Evolutionary conservation across 2,329 filamentous ascomycete genomes (phyloP), one percentile per base, ranked within the genome.

Genomic region (Neofusicoccum sp.): DNA sequence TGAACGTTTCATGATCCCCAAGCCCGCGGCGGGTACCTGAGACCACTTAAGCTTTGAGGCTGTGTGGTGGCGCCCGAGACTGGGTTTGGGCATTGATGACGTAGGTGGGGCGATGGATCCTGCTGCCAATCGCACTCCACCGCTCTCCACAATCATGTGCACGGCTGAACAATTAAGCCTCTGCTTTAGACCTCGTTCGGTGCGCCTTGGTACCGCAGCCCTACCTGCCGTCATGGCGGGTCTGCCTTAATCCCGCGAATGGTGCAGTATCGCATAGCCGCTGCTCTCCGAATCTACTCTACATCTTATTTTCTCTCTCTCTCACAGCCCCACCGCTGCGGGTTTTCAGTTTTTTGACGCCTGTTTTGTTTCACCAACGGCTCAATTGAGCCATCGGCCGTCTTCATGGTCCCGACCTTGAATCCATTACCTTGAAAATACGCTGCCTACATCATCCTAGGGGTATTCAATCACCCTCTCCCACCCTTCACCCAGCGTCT

Each of bases 41-140:
- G 22, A 22, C 22, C 11, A 49, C 37, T 31, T 37, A 59, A 59
- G 56, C 56, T 47, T 59, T 59, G 56, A 47, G 56, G 44, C 56
- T 60, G n/a, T 48, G 31, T 43, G 16, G 33, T 7, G 14, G 49
- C 16, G 29, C n/a, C 16, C 29, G 37, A 22, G 22, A 22, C 22
- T 22, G 22, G 22, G 22, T 22, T 22, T 22, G 39, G 31, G 43
- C 33, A 48, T 22, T 16, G 34, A 16, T 60, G 56, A 60, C 56
- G 56, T 49, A 49, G 44, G 22, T 16, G 50, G 36, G 12, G 7
- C 16, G 37, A 9, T 5, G 29, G 31, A 36, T n/a, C 37, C 34
- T 28, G 14, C 44, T 47, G 16, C 50, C 50, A 31, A 14, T 22
- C 22, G 1, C 22, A 22, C 22, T 22, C 22, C 22, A 22, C 22